phyloP scores from a whole-genome alignment of 2,329 filamentous ascomycete genomes.

The Incumbomyces delicatus region DNA sequence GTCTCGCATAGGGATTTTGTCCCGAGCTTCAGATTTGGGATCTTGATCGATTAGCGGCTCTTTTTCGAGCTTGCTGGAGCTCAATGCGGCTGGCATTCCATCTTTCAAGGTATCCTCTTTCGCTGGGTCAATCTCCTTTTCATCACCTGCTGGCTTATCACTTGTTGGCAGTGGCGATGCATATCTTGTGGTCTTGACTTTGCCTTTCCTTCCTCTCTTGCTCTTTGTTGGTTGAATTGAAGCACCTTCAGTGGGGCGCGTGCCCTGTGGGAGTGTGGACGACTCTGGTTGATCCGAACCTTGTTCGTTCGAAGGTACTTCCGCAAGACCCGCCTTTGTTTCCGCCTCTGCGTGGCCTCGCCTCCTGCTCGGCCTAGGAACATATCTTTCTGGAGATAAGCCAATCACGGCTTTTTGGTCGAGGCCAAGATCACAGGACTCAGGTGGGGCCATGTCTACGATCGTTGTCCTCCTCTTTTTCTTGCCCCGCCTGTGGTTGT shows the following conservation, averaged over 20 bases:
- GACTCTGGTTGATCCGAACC: neutral
- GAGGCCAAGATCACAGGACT: slow-evolving; percentile 15
- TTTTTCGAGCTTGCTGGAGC: slow-evolving; percentile 12
- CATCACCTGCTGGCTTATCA: slow-evolving; percentile 18
- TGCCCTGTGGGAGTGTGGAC: slow-evolving; percentile 5
- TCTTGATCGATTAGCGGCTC: slow-evolving; percentile 9
- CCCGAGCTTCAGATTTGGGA: neutral
- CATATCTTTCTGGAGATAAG: slow-evolving; percentile 19
- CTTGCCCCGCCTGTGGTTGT: slow-evolving; percentile 10
- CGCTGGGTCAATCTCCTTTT: slow-evolving; percentile 19
- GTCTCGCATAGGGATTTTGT: slow-evolving; percentile 5
- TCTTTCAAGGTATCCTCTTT: neutral
- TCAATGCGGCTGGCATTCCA: too few species aligned
- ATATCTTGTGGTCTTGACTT: slow-evolving; percentile 21
- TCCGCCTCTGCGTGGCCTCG: slow-evolving; percentile 11
- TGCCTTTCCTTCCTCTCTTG: slow-evolving; percentile 14
- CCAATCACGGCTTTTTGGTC: slow-evolving; percentile 20
- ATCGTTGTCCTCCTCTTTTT: slow-evolving; percentile 11
- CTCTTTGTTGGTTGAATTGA: slow-evolving; percentile 10
- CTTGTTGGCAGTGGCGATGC: slow-evolving; percentile 13
- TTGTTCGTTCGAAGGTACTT: neutral
- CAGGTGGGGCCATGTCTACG: slow-evolving; percentile 2
- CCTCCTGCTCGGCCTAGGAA: slow-evolving; percentile 19
- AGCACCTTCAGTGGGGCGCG: neutral
- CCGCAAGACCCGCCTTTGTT: slow-evolving; percentile 6